Conservation (phyloP, 768 basidiomycete genomes). For the Russula sp. region DNA sequence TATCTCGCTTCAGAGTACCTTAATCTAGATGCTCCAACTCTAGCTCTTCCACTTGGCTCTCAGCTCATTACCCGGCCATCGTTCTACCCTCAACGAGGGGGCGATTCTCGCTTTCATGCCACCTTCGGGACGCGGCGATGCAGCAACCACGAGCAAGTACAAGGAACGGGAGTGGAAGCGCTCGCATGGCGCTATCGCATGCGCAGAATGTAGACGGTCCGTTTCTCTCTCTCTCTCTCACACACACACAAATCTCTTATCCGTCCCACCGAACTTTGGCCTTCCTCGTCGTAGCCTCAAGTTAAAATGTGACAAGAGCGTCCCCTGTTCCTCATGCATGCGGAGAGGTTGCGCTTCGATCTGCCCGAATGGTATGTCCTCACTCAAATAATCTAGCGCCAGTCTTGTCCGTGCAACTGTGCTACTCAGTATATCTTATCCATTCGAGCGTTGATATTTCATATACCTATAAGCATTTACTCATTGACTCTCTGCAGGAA, state of each 20-base stretch:
- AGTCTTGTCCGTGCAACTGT: background rate
- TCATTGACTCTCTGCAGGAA: constrained; percentile 30
- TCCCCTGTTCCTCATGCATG: constrained; percentile 48
- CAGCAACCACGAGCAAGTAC: background rate
- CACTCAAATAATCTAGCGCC: background rate
- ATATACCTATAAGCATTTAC: background rate
- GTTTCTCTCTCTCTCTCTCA: background rate
- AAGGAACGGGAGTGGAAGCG: constrained; percentile 23
- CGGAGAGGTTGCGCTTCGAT: constrained; percentile 71
- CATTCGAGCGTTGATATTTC: background rate
- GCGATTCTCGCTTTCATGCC: constrained; percentile 1
- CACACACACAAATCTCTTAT: no score
- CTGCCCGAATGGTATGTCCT: constrained; percentile 52
- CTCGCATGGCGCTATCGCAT: constrained; percentile 19
- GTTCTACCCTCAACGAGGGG: background rate
- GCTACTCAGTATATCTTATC: background rate
- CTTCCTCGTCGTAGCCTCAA: constrained; percentile 40
- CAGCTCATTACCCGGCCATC: no score
- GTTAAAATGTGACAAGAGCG: constrained; percentile 69
- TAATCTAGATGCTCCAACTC: no score
- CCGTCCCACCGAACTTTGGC: background rate
- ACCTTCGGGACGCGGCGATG: background rate
- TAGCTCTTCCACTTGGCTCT: background rate
- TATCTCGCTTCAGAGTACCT: no score
- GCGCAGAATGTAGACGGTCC: constrained; percentile 22